Evolutionary conservation across 345 rosid genomes (phyloP), one percentile per base, ranked within the genome.

Genomic region (Kandelia obovata): DNA sequence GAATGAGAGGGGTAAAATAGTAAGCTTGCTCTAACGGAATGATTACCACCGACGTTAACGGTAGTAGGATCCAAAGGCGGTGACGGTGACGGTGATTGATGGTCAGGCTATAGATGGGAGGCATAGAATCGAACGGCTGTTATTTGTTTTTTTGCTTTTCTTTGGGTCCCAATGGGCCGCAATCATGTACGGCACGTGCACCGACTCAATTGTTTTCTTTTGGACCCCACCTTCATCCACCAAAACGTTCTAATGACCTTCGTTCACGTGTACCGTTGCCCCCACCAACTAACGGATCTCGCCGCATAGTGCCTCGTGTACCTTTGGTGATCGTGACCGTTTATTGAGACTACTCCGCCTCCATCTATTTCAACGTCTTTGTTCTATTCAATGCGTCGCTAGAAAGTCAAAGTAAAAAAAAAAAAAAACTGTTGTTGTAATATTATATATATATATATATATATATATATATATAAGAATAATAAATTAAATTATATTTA

Each of bases 171-270:
- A 3, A 23, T 7, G 30, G 59, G 26, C 1, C 58, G 28, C 28
- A 59, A 59, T 17, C 46, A 61, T 20, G 47, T n/a, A 34, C 37
- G 32, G 39, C 9, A 61, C 64, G 27, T 34, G 64, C 64, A 61
- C 27, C 64, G 47, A 34, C 47, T 4, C 46, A 8, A 30, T 61
- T 6, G 8, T 34, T 7, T 0, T 32, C 2, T 1, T 2, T 9
- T 61, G 64, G 64, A 34, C 64, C 64, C 46, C 46, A 61, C 49
- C 9, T 2, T 19, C 25, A 53, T 1, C 57, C 16, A 20, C 6
- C 11, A 19, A 59, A 7, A 59, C 20, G 20, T 6, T 30, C 8
- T 2, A 1, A 6, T 30, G 2, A 7, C 26, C 58, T 20, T 55
- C 59, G 28, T 55, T 55, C 28, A 8, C 23, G 58, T 55, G 28